Conservation (phyloP, 2,329 filamentous ascomycete species). For the Polytolypa hystricis region DNA sequence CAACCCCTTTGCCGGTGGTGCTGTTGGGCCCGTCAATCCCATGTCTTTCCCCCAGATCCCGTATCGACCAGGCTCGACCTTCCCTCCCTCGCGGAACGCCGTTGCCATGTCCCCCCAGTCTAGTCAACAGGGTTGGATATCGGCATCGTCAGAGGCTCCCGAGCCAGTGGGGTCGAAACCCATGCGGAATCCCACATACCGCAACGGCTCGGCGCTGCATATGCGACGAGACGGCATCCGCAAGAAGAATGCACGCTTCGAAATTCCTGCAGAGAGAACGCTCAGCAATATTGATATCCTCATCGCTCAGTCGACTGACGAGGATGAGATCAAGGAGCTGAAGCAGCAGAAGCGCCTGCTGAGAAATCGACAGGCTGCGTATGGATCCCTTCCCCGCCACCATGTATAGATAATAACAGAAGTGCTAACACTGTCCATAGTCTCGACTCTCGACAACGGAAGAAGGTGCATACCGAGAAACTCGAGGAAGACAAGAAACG, state of each 20-base stretch:
- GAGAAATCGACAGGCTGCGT: slow-evolving; percentile 94
- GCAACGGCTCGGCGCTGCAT: slow-evolving; percentile 62
- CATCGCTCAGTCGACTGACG: slow-evolving; percentile 68
- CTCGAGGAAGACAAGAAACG: slow-evolving; percentile 96
- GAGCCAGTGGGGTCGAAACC: slow-evolving; percentile 43
- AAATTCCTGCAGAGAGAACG: slow-evolving; percentile 88
- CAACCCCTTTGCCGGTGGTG: slow-evolving; percentile 32
- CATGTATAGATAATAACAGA: slow-evolving; percentile 4
- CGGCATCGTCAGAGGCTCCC: slow-evolving; percentile 35
- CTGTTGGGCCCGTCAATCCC: slow-evolving; percentile 29
- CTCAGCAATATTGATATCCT: slow-evolving; percentile 89
- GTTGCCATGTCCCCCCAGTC: slow-evolving; percentile 52
- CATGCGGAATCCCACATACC: slow-evolving; percentile 56
- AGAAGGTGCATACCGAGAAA: slow-evolving; percentile 96
- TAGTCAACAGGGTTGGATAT: slow-evolving; percentile 47
- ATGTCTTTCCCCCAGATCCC: slow-evolving; percentile 30
- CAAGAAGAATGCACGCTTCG: slow-evolving; percentile 98
- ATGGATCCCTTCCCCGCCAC: slow-evolving; percentile 37
- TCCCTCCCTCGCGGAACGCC: slow-evolving; percentile 33
- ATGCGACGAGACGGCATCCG: slow-evolving; percentile 76
- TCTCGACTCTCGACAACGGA: slow-evolving; percentile 90
- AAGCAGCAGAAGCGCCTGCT: slow-evolving; percentile 96
- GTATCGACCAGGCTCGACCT: slow-evolving; percentile 39
- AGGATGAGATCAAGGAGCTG: slow-evolving; percentile 91
- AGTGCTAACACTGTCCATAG: slow-evolving; percentile 34